Conservation (phyloP, 2,329 filamentous ascomycete genomes). For the Cladosporium sp. region DNA sequence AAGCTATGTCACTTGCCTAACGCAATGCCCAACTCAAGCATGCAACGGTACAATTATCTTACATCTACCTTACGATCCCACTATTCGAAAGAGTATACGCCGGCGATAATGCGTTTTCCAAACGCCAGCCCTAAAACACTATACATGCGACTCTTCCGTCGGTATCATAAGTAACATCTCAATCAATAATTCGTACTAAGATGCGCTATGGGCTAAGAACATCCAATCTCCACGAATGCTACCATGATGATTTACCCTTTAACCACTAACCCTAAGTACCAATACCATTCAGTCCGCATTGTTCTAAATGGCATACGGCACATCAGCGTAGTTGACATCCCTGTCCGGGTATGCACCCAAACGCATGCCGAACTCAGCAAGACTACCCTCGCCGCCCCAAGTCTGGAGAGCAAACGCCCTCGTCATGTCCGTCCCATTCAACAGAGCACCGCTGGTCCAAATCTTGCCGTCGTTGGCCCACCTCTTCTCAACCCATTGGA, state of each 20-base stretch:
- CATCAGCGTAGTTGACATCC: constrained; percentile 10
- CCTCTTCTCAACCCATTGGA: constrained; percentile 41
- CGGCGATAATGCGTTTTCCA: too few species aligned
- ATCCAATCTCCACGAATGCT: not conserved
- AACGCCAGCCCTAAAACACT: too few species aligned
- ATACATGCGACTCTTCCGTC: too few species aligned
- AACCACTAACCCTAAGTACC: not conserved
- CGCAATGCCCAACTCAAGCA: too few species aligned
- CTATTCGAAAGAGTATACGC: too few species aligned
- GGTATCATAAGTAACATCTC: too few species aligned
- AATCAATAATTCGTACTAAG: not conserved
- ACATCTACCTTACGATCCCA: too few species aligned
- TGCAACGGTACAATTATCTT: too few species aligned
- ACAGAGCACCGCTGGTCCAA: constrained; percentile 37
- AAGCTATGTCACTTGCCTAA: too few species aligned
- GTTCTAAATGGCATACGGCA: not conserved
- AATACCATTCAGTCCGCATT: not conserved
- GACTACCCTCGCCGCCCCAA: constrained; percentile 27
- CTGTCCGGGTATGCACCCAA: constrained; percentile 17
- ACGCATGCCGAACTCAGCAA: constrained; percentile 23
- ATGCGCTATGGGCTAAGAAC: not conserved
- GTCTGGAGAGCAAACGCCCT: constrained; percentile 32
- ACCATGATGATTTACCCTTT: not conserved
- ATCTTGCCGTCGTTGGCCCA: constrained; percentile 36
- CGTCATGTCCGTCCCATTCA: constrained; percentile 39